A percentile compares a stretch with the other conserved stretches of the same genome.
Conservation (phyloP, 2,329 filamentous ascomycete species). For the Raffaelea arxii region DNA sequence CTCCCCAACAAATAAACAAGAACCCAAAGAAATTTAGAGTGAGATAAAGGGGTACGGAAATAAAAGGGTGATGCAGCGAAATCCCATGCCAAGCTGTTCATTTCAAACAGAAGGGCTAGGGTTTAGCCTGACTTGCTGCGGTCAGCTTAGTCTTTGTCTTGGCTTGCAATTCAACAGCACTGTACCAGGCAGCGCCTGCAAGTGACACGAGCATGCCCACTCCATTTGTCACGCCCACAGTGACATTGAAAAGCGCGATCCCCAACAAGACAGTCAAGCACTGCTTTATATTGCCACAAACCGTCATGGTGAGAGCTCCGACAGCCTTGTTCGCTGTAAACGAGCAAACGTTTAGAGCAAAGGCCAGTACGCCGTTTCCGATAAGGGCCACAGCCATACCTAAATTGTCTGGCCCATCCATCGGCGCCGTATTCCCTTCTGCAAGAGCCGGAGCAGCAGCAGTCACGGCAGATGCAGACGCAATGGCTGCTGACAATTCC, state of each 20-base stretch:
- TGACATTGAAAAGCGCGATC: slow-evolving; percentile 41
- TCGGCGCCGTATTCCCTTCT: slow-evolving; percentile 19
- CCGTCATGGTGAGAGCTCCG: slow-evolving; percentile 48
- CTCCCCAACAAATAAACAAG: too few species aligned
- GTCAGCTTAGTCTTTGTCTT: too few species aligned
- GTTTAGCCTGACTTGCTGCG: too few species aligned
- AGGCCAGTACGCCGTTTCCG: slow-evolving; percentile 43
- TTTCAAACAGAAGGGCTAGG: too few species aligned
- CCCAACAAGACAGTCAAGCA: slow-evolving; percentile 44
- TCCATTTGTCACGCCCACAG: slow-evolving; percentile 40
- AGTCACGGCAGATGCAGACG: slow-evolving; percentile 9
- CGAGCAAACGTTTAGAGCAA: slow-evolving; percentile 45
- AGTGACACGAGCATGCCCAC: slow-evolving; percentile 46
- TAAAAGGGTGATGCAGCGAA: too few species aligned
- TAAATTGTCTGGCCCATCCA: slow-evolving; percentile 22
- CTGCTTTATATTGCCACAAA: slow-evolving; percentile 49
- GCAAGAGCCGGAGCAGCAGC: neutral
- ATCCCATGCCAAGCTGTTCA: too few species aligned
- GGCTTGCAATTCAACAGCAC: slow-evolving; percentile 37
- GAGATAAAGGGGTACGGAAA: too few species aligned
- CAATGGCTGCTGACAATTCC: slow-evolving; percentile 33
- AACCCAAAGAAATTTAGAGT: too few species aligned
- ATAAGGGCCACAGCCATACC: slow-evolving; percentile 27
- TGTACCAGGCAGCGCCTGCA: slow-evolving; percentile 45
- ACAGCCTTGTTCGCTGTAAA: slow-evolving; percentile 48